These are phyloP conservation scores for Curvularia sp. DNA, from an alignment of 2,329 filamentous ascomycete species.

Conservation along the genomic window DNA sequence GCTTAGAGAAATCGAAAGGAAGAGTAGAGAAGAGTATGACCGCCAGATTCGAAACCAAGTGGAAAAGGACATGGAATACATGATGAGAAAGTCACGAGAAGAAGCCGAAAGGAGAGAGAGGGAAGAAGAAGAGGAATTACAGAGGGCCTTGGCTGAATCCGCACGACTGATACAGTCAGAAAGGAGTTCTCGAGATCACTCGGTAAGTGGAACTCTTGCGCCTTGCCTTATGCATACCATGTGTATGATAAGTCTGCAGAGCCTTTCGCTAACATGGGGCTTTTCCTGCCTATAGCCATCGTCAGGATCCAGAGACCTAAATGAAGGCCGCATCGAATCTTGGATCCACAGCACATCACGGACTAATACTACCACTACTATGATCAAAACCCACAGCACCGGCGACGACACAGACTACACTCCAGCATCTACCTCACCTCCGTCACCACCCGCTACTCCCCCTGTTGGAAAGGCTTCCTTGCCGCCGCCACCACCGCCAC, in stretches of 20 bases:
- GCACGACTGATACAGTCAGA: not conserved
- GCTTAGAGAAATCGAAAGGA: constrained; percentile 3
- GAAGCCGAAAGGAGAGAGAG: constrained; percentile 13
- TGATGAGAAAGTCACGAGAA: constrained; percentile 19
- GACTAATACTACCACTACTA: not conserved
- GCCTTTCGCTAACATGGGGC: constrained; percentile 1
- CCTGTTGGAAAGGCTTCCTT: not conserved
- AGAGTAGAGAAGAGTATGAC: constrained; percentile 15
- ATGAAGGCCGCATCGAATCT: constrained; percentile 1
- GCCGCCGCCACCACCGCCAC: constrained; percentile 14
- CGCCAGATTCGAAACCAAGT: constrained; percentile 11
- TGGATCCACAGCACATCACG: constrained; percentile 7
- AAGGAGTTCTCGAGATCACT: constrained; percentile 11
- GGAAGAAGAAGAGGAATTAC: constrained; percentile 20
- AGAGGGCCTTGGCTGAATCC: constrained; percentile 15
- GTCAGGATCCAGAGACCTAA: constrained; percentile 8
- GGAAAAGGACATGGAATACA: constrained; percentile 18
- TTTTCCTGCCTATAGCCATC: constrained; percentile 5
- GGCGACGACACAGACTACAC: not conserved
- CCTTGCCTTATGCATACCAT: not conserved
- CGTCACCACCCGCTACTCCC: constrained; percentile 15
- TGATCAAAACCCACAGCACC: not conserved
- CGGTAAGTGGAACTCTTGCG: constrained; percentile 6
- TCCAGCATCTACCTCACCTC: constrained; percentile 3
- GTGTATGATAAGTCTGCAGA: not conserved